Evolutionary conservation across 2,329 filamentous ascomycete species (phyloP), one percentile per base, ranked within the genome.

Genomic region (Exophiala lecanii-corni): DNA sequence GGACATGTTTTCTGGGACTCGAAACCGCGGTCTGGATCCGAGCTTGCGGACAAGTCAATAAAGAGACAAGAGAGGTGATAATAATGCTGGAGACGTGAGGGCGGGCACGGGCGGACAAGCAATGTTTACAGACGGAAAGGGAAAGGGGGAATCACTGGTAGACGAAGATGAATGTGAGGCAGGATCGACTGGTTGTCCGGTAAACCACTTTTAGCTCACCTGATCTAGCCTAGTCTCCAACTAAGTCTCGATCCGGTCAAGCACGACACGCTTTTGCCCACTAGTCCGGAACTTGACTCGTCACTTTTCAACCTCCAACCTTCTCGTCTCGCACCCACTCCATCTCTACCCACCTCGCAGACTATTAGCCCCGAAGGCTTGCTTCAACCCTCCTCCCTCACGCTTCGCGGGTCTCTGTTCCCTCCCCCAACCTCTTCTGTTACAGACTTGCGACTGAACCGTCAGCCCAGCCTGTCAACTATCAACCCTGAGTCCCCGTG

Each of bases 401-500:
- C n/a, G n/a, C n/a, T n/a, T n/a, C n/a, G n/a, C n/a, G n/a, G n/a
- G n/a, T n/a, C n/a, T n/a, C n/a, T n/a, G n/a, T n/a, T n/a, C n/a
- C 23, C 6, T 6, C 23, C 23, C 12, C 23, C 23, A 26, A 26
- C 23, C 23, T 26, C 23, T 26, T 26, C 23, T 12, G 23, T 12
- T 26, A 12, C n/a, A n/a, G n/a, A n/a, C n/a, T n/a, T 6, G 23
- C 23, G 6, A 6, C 23, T 12, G 12, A 26, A 26, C 23, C 23
- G 23, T 7, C 23, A 12, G 23, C 23, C 33, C 9, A 35, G 18
- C 9, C 33, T 35, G 33, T 35, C 33, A 35, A 35, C 17, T 35
- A 35, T 35, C 33, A 17, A 35, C 18, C 33, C 19, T 18, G 15
- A 35, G 33, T 35, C 33, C 33, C 33, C 33, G 33, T 35, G 33